These are phyloP conservation scores for Lepiota venenata DNA, from an alignment of 768 basidiomycete species.

Conservation along the genomic window DNA sequence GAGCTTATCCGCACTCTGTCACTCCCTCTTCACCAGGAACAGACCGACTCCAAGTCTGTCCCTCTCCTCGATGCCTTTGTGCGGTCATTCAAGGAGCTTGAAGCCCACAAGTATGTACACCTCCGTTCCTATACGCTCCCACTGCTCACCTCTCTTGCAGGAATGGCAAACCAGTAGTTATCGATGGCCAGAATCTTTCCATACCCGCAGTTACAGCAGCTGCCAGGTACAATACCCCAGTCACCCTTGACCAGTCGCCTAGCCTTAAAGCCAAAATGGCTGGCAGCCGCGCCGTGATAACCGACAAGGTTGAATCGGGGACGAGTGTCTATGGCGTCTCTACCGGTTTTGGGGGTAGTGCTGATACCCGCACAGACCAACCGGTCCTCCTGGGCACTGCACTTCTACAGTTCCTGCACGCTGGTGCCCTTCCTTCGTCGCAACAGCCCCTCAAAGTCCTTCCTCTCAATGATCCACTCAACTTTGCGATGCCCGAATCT, in stretches of 20 bases:
- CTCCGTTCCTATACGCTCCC: background rate
- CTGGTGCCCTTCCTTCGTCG: constrained; percentile 67
- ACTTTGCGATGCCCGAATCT: constrained; percentile 76
- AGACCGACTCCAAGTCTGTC: constrained; percentile 17
- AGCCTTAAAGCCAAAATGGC: constrained; percentile 48
- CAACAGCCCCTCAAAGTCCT: constrained; percentile 45
- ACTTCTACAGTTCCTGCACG: constrained; percentile 83
- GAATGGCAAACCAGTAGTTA: constrained; percentile 54
- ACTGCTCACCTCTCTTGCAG: constrained; percentile 29
- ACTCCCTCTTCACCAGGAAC: background rate
- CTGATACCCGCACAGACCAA: constrained; percentile 78
- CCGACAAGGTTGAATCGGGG: constrained; percentile 61
- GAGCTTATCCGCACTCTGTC: constrained; percentile 3
- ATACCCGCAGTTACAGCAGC: constrained; percentile 77
- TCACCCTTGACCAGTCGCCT: constrained; percentile 47
- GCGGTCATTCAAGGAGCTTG: constrained; percentile 57
- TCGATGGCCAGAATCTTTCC: constrained; percentile 71
- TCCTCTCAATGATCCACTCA: constrained; percentile 69
- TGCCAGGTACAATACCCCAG: constrained; percentile 57
- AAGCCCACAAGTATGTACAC: constrained; percentile 53
- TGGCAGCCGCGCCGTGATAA: constrained; percentile 62
- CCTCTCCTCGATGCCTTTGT: constrained; percentile 55
- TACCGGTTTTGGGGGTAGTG: constrained; percentile 84
- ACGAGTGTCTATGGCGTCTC: constrained; percentile 83
- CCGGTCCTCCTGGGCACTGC: constrained; percentile 72